Evolutionary conservation across 768 basidiomycete species (phyloP).

Genomic region (Hortiboletus campestris): DNA sequence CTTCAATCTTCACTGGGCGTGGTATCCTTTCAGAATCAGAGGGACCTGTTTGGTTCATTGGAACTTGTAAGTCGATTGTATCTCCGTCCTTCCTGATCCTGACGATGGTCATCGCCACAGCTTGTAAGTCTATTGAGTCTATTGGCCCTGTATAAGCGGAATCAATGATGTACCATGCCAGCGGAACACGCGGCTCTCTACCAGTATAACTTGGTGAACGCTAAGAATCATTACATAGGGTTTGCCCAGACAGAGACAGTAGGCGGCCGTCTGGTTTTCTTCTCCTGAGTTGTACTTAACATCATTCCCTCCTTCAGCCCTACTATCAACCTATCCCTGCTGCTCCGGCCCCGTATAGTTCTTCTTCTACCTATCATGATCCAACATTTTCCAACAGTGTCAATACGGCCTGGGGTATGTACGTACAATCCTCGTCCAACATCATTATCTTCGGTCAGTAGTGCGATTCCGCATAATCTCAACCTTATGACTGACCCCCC

Average conservation of each 20-base stretch:
- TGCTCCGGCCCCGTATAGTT: constrained; percentile 41
- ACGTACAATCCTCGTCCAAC: constrained; percentile 34
- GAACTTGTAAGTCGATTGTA: constrained; percentile 41
- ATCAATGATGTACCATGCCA: background rate
- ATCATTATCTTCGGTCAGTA: constrained; percentile 42
- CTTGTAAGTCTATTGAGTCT: constrained; percentile 15
- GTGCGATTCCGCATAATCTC: constrained; percentile 21
- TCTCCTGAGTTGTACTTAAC: background rate
- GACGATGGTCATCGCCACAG: constrained; percentile 1
- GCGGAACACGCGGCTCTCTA: constrained; percentile 49
- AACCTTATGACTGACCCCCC: constrained; percentile 25
- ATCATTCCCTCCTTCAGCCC: constrained; percentile 28
- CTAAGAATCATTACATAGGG: constrained; percentile 48
- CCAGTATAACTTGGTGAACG: constrained; percentile 45
- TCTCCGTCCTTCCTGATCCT: background rate
- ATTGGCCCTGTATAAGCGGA: background rate
- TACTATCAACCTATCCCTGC: constrained; percentile 49
- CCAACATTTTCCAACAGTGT: constrained; percentile 28
- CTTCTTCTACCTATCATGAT: constrained; percentile 37
- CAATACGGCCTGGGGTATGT: constrained; percentile 12
- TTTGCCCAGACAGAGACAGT: constrained; percentile 54
- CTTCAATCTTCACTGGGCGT: constrained; percentile 61
- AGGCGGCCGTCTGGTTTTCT: background rate
- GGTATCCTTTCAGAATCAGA: constrained; percentile 71
- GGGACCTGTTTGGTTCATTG: constrained; percentile 83